Evolutionary conservation across 148 eudicot genomes (phyloP).

Genomic region (Chenopodium suecicum): DNA sequence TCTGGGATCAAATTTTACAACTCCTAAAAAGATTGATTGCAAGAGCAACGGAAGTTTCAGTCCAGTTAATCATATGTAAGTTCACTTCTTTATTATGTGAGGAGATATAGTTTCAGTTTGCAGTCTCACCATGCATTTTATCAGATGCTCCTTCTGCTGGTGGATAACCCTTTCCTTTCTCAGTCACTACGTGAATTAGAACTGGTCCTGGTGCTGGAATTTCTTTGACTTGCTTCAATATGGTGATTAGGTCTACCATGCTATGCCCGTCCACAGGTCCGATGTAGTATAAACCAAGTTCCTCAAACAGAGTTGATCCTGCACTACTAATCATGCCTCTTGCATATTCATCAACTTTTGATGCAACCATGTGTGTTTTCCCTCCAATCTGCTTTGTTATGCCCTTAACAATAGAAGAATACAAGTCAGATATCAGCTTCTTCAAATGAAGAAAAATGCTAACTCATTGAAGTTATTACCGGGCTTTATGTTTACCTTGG

Average conservation of each 20-base stretch:
- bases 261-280: constrained; percentile 84
- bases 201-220: constrained; percentile 69
- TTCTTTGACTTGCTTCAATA: constrained; percentile 59
- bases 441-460: not conserved
- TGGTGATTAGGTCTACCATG: constrained; percentile 52
- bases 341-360: constrained; percentile 62
- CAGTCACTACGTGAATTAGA: constrained; percentile 70
- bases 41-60: not conserved
- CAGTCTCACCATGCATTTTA: constrained; percentile 71
- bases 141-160: constrained; percentile 76
- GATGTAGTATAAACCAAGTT: constrained; percentile 69
- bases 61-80: not conserved
- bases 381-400: constrained; percentile 69
- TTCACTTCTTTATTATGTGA: not conserved
- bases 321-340: constrained; percentile 58
- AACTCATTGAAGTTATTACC: not conserved
- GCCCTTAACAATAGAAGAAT: constrained; percentile 29
- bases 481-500: constrained; percentile 42
- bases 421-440: not conserved
- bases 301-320: constrained; percentile 59
- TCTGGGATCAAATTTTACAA: constrained; percentile 60
- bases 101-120: not conserved
- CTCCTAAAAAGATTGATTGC: constrained; percentile 35
- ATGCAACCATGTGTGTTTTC: constrained; percentile 61
- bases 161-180: constrained; percentile 81